Evolutionary conservation across 129 eudicot genomes (phyloP), one percentile per base, ranked within the genome.

Genomic region (Arctium minus): DNA sequence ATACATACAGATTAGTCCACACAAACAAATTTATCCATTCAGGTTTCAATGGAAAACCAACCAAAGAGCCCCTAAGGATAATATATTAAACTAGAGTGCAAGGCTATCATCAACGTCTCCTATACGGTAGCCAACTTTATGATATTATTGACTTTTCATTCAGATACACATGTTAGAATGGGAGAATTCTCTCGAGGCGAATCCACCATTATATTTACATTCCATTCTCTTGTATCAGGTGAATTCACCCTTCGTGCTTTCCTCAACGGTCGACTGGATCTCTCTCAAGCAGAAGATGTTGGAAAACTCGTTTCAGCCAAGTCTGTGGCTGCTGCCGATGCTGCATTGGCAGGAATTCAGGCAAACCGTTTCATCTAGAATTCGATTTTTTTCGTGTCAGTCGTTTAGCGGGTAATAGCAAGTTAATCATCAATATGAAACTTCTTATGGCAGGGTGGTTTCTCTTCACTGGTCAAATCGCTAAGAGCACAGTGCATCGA

Each of bases 211-310:
- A 35, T 35, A 8, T 29, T 75, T 70, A 60, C 36, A 4, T 82
- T 72, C 31, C 9, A 1, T 68, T 65, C 9, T 78, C 70, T 75
- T 32, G n/a, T 48, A 77, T 27, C 84, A 96, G 99, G 99, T 60
- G 99, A 96, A 87, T 96, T 96, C 86, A 96, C 99, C 12, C 99
- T 96, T 30, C 97, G 99, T 56, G 99, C 99, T 72, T 96, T 96
- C 73, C 79, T 96, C 15, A 96, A 96, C 65, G 99, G 99, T 37
- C 99, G 99, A 6, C 83, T 96, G 65, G 99, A 96, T 78, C 99
- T 96, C 79, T 87, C 99, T 33, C 97, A 96, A 87, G 99, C 99
- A 64, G 99, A 96, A 87, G 93, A 90, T 78, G 97, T 96, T 74
- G 92, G 87, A 35, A 91, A 89, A 82, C 97, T 96, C 36, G 83